Evolutionary conservation across 2,329 filamentous ascomycete species (phyloP), one percentile per base, ranked within the genome.

Genomic region (Nemania sp.): DNA sequence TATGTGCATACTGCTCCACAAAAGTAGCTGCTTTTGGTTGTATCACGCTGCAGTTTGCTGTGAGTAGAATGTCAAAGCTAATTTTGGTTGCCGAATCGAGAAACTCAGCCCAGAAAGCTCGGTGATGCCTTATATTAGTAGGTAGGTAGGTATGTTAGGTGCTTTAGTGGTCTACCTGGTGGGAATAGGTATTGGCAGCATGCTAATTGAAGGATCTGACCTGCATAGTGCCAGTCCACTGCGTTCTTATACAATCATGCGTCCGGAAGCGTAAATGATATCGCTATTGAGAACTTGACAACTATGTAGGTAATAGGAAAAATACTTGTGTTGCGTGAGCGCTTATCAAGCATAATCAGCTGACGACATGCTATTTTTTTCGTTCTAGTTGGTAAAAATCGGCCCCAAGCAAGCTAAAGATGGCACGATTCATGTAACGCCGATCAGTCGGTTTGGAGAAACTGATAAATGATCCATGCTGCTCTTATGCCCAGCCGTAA

Each of bases 381-480:
- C 8, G 27, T 15, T 35, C n/a, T 45, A 35, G 41, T 59, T 20
- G 32, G 52, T 20, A 15, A 47, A 62, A 32, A 32, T 29, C 43
- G 29, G 13, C 43, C 65, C 60, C 43, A 53, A 64, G 51, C 43
- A 49, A 59, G 54, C 66, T 69, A 59, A 59, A 68, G 62, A 67
- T 67, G 65, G 59, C 62, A 66, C 53, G 66, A 72, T 70, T 72
- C 70, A 70, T 70, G 70, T 64, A 63, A 64, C 55, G 66, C 62
- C 49, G 59, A 70, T 70, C 62, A 64, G 41, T 67, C 47, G 45
- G 20, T 66, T 69, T 55, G 32, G n/a, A 59, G 47, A 43, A 54
- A 57, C 49, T 38, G 27, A 15, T 49, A 41, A 35, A 55, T 57
- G 18, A 60, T 15, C 27, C 26, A 49, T 51, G 51, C 27, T 13